Percentiles rank a stretch among this genome's conserved stretches.
These are phyloP conservation scores for Apiospora phragmitis DNA, from an alignment of 2,329 filamentous ascomycete species.

Conservation along the genomic window DNA sequence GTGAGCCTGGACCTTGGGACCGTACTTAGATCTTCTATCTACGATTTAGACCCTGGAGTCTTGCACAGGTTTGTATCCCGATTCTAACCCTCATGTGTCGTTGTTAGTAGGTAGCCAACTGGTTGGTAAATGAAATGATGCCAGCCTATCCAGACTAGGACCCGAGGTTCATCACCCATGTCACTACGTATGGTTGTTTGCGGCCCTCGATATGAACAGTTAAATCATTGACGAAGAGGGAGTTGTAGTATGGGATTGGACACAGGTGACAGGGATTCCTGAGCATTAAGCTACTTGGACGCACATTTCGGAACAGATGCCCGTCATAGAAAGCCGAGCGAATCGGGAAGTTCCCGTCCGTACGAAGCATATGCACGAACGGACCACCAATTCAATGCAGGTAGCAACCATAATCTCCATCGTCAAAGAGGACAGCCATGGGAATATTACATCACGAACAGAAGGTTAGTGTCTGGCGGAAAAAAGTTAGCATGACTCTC, in stretches of 20 bases:
- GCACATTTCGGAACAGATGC: background rate
- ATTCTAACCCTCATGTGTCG: too few species aligned
- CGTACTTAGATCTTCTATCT: too few species aligned
- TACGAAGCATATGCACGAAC: background rate
- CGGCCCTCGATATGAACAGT: background rate
- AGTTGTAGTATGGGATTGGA: too few species aligned
- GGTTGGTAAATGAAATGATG: background rate
- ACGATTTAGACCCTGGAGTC: background rate
- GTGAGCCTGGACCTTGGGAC: too few species aligned
- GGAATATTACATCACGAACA: conserved; percentile 57
- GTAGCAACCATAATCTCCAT: background rate
- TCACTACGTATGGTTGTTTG: background rate
- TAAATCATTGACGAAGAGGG: background rate
- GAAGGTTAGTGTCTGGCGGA: conserved; percentile 57
- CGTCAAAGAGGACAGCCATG: background rate
- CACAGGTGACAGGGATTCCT: background rate
- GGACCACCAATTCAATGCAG: background rate
- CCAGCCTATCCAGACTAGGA: background rate
- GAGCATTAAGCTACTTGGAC: background rate
- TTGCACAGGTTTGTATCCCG: background rate
- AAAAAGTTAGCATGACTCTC: conserved; percentile 17
- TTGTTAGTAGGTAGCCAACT: too few species aligned
- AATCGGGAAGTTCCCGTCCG: background rate
- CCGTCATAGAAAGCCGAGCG: background rate
- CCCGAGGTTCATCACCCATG: background rate